Percentiles rank a stretch among this genome's conserved stretches.
phyloP scores from a whole-genome alignment of 352 stramenopile species.

The Phytophthora palmivora region DNA sequence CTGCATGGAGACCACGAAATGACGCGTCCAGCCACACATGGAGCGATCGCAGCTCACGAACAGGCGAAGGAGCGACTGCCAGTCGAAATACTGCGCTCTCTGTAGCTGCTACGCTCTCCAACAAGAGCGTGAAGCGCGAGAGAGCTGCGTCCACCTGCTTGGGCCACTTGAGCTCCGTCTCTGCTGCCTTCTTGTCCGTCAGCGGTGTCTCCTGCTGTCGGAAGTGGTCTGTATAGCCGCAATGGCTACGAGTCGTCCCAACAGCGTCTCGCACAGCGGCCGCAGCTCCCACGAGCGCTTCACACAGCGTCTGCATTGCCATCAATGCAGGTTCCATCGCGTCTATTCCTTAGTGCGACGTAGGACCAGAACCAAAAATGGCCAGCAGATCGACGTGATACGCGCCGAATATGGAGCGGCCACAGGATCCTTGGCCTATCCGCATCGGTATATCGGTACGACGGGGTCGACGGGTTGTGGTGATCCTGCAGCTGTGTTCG shows the following conservation, averaged over 20 bases:
- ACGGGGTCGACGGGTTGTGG: constrained; percentile 13
- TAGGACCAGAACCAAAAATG: constrained; percentile 16
- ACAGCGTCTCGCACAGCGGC: constrained; percentile 41
- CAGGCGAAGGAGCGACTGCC: constrained; percentile 39
- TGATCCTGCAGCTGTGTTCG: constrained; percentile 17
- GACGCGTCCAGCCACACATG: constrained; percentile 45
- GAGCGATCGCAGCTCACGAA: constrained; percentile 46
- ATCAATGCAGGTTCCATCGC: constrained; percentile 41
- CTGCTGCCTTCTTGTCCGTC: constrained; percentile 18
- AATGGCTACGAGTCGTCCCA: constrained; percentile 44
- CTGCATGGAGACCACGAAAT: constrained; percentile 40
- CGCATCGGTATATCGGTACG: constrained; percentile 21
- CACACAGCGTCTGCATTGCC: constrained; percentile 32
- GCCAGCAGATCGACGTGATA: constrained; percentile 28
- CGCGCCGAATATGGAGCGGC: constrained; percentile 21
- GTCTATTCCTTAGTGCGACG: constrained; percentile 15
- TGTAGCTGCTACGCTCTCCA: constrained; percentile 35
- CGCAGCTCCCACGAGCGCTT: constrained; percentile 43
- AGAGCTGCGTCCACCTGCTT: constrained; percentile 37
- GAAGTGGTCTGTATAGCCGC: constrained; percentile 43
- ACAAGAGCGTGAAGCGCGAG: constrained; percentile 36
- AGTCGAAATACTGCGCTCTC: constrained; percentile 46
- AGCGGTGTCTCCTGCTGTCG: constrained; percentile 17
- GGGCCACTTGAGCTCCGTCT: constrained; percentile 28
- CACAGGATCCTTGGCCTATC: constrained; percentile 21